phyloP scores from a whole-genome alignment of 2,329 filamentous ascomycete species.

The Xylaria sp. region DNA sequence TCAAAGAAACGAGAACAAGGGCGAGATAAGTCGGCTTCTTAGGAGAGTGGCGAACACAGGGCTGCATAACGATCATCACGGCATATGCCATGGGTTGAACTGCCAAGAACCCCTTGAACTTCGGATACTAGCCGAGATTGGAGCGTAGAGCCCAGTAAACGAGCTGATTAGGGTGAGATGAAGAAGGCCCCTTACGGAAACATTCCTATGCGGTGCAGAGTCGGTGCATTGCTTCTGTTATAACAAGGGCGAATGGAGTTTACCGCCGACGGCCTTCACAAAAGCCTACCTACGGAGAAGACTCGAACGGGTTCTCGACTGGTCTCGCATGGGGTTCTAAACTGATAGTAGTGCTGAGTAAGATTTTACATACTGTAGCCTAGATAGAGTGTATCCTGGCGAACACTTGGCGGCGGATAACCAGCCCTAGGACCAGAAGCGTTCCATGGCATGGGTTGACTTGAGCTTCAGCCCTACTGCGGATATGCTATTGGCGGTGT shows the following conservation, averaged over 20 bases:
- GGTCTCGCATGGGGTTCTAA: no score
- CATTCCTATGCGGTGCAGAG: not conserved
- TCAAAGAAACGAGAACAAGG: not conserved
- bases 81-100: slow-evolving; percentile 17
- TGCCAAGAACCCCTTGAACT: slow-evolving; percentile 17
- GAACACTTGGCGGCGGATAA: not conserved
- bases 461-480: slow-evolving; percentile 2
- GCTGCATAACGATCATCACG: slow-evolving; percentile 33
- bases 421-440: not conserved
- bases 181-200: slow-evolving; percentile 7
- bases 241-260: not conserved
- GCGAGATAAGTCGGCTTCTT: slow-evolving; percentile 10
- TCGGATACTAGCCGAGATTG: slow-evolving; percentile 15
- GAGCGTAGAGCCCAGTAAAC: not conserved
- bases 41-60: slow-evolving; percentile 27
- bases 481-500: not conserved
- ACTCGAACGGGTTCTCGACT: not conserved
- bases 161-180: slow-evolving; percentile 3
- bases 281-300: not conserved
- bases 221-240: not conserved
- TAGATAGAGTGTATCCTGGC: not conserved
- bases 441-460: not conserved
- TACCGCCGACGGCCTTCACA: not conserved
- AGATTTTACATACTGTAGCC: slow-evolving; percentile 7
- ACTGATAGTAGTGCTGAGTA: slow-evolving; percentile 6